A percentile compares a stretch with the other conserved stretches of the same genome.
These are phyloP conservation scores for Scheffersomyces spartinae DNA, from an alignment of 805 yeast species.

Conservation along the genomic window DNA sequence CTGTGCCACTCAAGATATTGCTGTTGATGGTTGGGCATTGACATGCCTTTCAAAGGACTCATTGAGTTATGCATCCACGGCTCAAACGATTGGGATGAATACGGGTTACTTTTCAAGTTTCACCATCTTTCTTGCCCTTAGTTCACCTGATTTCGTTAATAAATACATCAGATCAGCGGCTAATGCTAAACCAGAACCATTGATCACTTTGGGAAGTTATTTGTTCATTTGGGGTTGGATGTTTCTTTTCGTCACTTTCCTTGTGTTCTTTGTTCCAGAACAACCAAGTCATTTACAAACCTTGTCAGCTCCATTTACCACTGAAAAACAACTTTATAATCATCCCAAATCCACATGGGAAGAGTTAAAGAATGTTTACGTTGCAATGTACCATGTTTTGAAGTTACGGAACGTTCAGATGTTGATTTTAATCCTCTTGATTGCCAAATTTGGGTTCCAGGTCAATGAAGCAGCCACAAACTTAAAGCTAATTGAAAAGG, in stretches of 20 bases:
- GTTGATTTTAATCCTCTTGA: conserved; percentile 60
- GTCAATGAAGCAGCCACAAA: conserved; percentile 95
- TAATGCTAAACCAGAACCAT: too few relatives aligned
- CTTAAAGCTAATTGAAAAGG: conserved; percentile 79
- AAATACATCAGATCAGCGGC: conserved; percentile 53
- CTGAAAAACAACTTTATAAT: conserved; percentile 6
- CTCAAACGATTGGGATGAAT: conserved; percentile 92
- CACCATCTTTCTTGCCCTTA: conserved; percentile 82
- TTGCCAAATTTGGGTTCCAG: conserved; percentile 87
- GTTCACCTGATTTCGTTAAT: conserved; percentile 88
- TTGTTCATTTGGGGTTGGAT: conserved; percentile 66
- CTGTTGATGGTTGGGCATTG: conserved; percentile 98
- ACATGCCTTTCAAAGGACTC: conserved; percentile 72
- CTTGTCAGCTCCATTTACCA: neutral
- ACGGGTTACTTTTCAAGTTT: conserved; percentile 87
- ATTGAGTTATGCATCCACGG: conserved; percentile 88
- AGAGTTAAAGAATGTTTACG: conserved; percentile 43
- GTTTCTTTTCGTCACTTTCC: conserved; percentile 56
- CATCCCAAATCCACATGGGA: conserved; percentile 7
- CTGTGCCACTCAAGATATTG: conserved; percentile 97
- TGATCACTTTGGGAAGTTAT: conserved; percentile 60
- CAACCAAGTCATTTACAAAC: conserved; percentile 44
- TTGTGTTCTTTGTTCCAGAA: conserved; percentile 56
- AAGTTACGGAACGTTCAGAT: conserved; percentile 61
- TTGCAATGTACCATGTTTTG: conserved; percentile 57